phyloP scores from a whole-genome alignment of 352 stramenopile species.

The Elongisporangium anandrum region DNA sequence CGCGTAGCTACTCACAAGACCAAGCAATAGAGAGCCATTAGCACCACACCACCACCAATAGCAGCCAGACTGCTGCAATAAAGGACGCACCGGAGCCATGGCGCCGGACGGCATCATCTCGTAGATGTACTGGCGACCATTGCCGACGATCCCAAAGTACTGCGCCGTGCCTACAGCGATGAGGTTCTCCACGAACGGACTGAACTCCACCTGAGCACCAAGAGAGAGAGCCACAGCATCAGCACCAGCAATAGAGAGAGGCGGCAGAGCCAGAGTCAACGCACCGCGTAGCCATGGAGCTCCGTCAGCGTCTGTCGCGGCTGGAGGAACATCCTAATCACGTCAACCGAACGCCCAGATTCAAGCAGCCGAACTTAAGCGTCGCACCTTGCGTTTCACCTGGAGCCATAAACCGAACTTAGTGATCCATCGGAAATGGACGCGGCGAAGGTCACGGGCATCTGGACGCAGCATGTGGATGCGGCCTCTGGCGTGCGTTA shows the following conservation, averaged over 20 bases:
- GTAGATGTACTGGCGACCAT: constrained; percentile 83
- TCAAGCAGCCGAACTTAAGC: neutral
- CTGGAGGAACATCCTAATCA: constrained; percentile 58
- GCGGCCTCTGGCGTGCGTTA: constrained; percentile 38
- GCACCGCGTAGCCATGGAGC: constrained; percentile 65
- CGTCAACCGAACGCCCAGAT: neutral
- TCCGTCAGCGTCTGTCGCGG: constrained; percentile 52
- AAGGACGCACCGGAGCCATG: constrained; percentile 43
- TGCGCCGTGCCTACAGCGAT: constrained; percentile 85
- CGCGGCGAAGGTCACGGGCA: constrained; percentile 42
- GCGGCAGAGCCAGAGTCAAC: neutral
- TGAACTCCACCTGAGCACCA: constrained; percentile 82
- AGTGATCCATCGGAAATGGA: constrained; percentile 16
- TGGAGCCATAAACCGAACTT: neutral
- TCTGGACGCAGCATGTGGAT: constrained; percentile 77
- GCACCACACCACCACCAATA: neutral
- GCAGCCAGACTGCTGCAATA: neutral
- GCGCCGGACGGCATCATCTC: constrained; percentile 66
- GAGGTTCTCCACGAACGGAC: constrained; percentile 84
- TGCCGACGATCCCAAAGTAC: constrained; percentile 92
- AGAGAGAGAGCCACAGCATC: neutral
- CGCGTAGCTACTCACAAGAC: constrained; percentile 42
- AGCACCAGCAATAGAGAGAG: neutral
- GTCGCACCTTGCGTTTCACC: neutral
- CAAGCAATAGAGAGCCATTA: too few species aligned